phyloP scores from a whole-genome alignment of 495 filamentous ascomycete species.

The Penicillium cataractarum region DNA sequence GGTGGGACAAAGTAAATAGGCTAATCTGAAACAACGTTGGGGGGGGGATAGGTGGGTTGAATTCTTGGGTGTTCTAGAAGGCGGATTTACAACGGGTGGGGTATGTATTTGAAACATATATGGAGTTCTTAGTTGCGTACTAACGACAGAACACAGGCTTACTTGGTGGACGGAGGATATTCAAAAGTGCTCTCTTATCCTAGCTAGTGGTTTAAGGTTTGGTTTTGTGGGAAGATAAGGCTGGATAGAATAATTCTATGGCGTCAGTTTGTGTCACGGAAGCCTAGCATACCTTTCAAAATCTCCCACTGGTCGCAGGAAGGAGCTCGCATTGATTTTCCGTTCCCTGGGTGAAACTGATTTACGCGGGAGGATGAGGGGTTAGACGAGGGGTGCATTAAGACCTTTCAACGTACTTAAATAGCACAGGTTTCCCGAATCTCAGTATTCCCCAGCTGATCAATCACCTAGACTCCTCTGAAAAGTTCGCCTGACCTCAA shows the following conservation, averaged over 20 bases:
- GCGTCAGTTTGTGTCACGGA: no score
- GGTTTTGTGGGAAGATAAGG: background rate
- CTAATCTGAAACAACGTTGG: background rate
- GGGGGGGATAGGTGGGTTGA: background rate
- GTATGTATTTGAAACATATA: no score
- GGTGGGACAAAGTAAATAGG: no score
- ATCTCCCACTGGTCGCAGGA: no score
- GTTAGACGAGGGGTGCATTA: no score
- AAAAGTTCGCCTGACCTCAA: background rate
- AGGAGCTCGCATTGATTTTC: no score
- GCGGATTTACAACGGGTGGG: background rate
- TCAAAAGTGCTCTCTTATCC: background rate
- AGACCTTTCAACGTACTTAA: no score
- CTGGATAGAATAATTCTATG: background rate
- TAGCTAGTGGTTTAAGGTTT: background rate
- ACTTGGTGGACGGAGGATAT: background rate
- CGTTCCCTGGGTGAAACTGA: background rate
- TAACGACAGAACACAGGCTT: background rate
- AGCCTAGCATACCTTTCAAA: no score
- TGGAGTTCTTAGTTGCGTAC: background rate
- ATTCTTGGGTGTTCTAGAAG: background rate
- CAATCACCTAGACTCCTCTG: no score
- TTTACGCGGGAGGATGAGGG: background rate
- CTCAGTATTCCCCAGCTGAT: background rate
- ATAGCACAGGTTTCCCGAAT: background rate